These are phyloP conservation scores for Boletus sp. DNA, from an alignment of 768 basidiomycete genomes.

Conservation along the genomic window DNA sequence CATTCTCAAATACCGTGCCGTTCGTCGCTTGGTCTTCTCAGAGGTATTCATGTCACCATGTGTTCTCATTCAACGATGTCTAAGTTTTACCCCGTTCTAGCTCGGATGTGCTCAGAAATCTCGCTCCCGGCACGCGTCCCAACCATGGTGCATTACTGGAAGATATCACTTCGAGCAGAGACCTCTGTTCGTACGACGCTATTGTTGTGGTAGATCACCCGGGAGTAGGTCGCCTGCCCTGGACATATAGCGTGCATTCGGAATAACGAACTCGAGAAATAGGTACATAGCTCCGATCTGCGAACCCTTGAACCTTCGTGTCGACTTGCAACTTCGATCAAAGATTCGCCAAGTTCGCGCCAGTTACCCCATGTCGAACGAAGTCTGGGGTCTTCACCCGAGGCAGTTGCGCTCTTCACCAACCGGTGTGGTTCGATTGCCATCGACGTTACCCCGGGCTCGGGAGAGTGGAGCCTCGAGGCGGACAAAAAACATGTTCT, in stretches of 20 bases:
- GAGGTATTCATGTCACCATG: slow-evolving; percentile 36
- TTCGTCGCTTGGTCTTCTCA: slow-evolving; percentile 71
- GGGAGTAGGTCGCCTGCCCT: slow-evolving; percentile 48
- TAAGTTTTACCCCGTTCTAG: slow-evolving; percentile 30
- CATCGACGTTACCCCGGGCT: slow-evolving; percentile 41
- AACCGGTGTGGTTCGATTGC: slow-evolving; percentile 51
- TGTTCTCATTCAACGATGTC: background rate
- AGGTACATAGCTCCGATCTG: slow-evolving; percentile 79
- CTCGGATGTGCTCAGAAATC: slow-evolving; percentile 43
- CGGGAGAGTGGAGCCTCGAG: slow-evolving; percentile 35
- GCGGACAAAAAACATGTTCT: slow-evolving; percentile 52
- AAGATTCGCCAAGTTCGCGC: slow-evolving; percentile 48
- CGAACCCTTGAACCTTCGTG: slow-evolving; percentile 54
- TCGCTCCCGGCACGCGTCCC: slow-evolving; percentile 35
- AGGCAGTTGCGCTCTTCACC: slow-evolving; percentile 44
- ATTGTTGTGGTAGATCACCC: slow-evolving; percentile 68
- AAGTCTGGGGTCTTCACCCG: slow-evolving; percentile 27
- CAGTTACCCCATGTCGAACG: slow-evolving; percentile 59
- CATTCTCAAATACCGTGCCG: slow-evolving; percentile 62
- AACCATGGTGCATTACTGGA: slow-evolving; percentile 38
- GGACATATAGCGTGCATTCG: background rate
- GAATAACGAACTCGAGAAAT: slow-evolving; percentile 3
- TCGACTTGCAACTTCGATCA: slow-evolving; percentile 45
- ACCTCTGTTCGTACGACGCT: slow-evolving; percentile 62
- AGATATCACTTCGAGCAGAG: slow-evolving; percentile 40